Evolutionary conservation across 768 basidiomycete genomes (phyloP).

Genomic region (Coprinopsis cinerea): DNA sequence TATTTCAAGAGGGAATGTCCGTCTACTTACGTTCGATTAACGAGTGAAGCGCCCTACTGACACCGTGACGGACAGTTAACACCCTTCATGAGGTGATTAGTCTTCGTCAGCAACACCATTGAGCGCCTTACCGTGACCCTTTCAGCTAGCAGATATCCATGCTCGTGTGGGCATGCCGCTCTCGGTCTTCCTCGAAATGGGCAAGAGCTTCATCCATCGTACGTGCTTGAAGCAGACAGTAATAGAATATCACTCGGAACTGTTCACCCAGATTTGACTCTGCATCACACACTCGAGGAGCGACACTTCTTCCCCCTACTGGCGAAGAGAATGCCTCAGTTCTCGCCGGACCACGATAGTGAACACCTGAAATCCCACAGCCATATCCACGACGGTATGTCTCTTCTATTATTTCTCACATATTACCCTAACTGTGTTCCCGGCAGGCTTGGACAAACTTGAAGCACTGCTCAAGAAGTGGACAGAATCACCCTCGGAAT

Average conservation of each 20-base stretch:
- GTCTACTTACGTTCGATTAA: slow-evolving; percentile 12
- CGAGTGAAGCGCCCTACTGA: too few relatives aligned
- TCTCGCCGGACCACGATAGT: slow-evolving; percentile 32
- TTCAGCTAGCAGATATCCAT: slow-evolving; percentile 49
- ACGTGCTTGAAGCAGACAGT: slow-evolving; percentile 5
- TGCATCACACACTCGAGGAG: slow-evolving; percentile 55
- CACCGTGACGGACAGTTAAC: slow-evolving; percentile 29
- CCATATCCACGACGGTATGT: slow-evolving; percentile 46
- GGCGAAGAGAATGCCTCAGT: slow-evolving; percentile 43
- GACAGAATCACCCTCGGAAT: slow-evolving; percentile 35
- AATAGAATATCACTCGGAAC: not conserved
- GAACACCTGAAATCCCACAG: slow-evolving; percentile 45
- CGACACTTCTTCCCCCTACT: slow-evolving; percentile 45
- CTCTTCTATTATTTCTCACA: not conserved
- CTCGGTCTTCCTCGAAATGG: slow-evolving; percentile 33
- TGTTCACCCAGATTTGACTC: slow-evolving; percentile 36
- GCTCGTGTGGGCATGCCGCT: slow-evolving; percentile 38
- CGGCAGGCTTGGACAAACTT: slow-evolving; percentile 40
- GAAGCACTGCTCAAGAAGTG: slow-evolving; percentile 34
- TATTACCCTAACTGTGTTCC: slow-evolving; percentile 5
- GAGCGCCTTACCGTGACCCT: not conserved
- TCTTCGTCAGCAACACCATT: not conserved
- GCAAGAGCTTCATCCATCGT: slow-evolving; percentile 37
- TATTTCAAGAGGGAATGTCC: slow-evolving; percentile 46
- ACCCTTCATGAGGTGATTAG: slow-evolving; percentile 35